These are phyloP conservation scores for Eutrema japonicum DNA, from an alignment of 345 rosid species.

Conservation along the genomic window DNA sequence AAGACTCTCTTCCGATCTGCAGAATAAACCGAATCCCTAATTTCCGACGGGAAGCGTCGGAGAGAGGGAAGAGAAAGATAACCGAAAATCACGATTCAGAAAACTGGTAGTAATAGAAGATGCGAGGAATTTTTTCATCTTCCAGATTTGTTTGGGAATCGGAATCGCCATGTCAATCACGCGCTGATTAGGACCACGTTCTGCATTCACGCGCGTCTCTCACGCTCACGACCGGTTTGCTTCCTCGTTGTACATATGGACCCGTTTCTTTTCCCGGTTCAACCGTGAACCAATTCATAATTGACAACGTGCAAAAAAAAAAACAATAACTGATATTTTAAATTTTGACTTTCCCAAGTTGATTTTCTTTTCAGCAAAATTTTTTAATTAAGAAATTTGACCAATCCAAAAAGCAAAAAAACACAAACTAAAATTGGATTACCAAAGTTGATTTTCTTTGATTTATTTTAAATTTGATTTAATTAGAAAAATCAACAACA, in stretches of 20 bases:
- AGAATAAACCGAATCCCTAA: slow-evolving; percentile 11
- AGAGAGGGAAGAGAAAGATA: slow-evolving; percentile 28
- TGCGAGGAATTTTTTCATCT: slow-evolving; percentile 9
- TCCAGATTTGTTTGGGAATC: slow-evolving; percentile 40
- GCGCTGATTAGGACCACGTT: slow-evolving; percentile 30
- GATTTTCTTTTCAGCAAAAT: neutral
- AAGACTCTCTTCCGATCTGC: neutral
- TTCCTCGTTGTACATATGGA: no score
- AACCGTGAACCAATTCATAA: neutral
- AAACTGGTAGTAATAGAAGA: slow-evolving; percentile 16
- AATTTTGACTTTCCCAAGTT: neutral
- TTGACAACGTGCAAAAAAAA: neutral
- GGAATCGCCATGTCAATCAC: slow-evolving; percentile 29
- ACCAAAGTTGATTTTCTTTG: neutral
- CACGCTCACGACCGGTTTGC: slow-evolving; percentile 12
- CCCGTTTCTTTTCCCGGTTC: no score
- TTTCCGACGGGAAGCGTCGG: slow-evolving; percentile 42
- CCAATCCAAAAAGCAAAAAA: no score
- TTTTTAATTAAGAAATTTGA: no score
- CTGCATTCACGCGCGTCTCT: neutral
- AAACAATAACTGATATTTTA: no score
- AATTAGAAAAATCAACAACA: neutral
- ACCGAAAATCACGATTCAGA: slow-evolving; percentile 2
- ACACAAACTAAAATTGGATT: neutral
- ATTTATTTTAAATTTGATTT: neutral